phyloP scores from a whole-genome alignment of 768 basidiomycete species.

The Suillus subalutaceus region DNA sequence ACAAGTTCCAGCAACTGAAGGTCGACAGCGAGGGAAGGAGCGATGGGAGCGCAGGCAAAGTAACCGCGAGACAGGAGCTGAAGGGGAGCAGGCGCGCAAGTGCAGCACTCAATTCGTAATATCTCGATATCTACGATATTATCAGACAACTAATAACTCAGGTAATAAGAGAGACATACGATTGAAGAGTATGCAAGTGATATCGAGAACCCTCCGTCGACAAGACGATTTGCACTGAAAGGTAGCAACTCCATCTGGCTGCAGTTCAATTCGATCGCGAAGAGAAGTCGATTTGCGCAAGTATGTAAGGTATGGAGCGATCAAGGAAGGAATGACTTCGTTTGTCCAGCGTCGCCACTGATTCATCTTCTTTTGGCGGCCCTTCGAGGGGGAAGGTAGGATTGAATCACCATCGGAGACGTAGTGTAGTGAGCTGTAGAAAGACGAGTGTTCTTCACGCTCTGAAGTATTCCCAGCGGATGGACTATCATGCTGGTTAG shows the following conservation, averaged over 20 bases:
- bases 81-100: slow-evolving; percentile 16
- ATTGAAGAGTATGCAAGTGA: slow-evolving; percentile 3
- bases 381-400: background rate
- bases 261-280: background rate
- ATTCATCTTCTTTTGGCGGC: slow-evolving; percentile 6
- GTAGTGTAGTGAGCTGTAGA: background rate
- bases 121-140: slow-evolving; percentile 6
- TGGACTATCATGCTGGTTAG: background rate
- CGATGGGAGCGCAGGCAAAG: slow-evolving; percentile 32
- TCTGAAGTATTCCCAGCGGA: background rate
- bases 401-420: background rate
- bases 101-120: slow-evolving; percentile 1
- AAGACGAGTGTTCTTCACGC: background rate
- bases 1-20: slow-evolving; percentile 34
- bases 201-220: background rate
- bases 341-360: slow-evolving; percentile 1
- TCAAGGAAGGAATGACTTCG: slow-evolving; percentile 1
- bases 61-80: slow-evolving; percentile 29
- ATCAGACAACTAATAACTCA: background rate
- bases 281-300: background rate
- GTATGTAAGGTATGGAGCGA: slow-evolving; percentile 12
- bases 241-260: background rate
- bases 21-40: slow-evolving; percentile 35
- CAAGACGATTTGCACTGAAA: background rate
- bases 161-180: background rate